A percentile compares a stretch with the other conserved stretches of the same genome.
Evolutionary conservation across 83 land plant genomes (phyloP).

Genomic region (Picea engelmannii): DNA sequence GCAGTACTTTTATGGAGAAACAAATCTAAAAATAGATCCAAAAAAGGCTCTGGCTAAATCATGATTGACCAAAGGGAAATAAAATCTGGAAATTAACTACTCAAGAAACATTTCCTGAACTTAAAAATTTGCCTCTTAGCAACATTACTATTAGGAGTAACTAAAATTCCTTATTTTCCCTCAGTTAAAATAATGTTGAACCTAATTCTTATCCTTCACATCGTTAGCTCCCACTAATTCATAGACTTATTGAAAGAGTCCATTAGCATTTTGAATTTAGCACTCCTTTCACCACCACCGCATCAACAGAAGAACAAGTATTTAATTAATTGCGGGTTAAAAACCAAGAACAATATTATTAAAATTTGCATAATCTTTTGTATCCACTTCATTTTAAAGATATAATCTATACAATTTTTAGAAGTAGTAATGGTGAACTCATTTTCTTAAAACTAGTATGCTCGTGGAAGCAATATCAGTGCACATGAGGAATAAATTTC

Average conservation of each 20-base stretch:
- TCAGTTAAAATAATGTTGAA: background rate
- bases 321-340: background rate
- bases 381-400: background rate
- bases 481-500: background rate
- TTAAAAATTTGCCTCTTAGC: background rate
- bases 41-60: too few species aligned
- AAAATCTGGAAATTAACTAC: too few species aligned
- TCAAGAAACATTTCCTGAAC: too few species aligned
- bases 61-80: too few species aligned
- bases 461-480: background rate
- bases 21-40: too few species aligned
- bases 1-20: too few species aligned
- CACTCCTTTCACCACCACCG: conserved; percentile 54
- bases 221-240: conserved; percentile 41
- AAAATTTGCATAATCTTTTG: background rate
- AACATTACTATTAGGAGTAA: too few species aligned
- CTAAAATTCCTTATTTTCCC: background rate
- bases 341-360: background rate
- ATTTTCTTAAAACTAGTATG: background rate
- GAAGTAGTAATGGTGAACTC: background rate
- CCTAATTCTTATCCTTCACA: conserved; percentile 41
- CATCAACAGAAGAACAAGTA: conserved; percentile 7
- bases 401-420: background rate
- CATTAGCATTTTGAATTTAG: conserved; percentile 53
- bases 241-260: conserved; percentile 43